Evolutionary conservation across 164 flowering plant genomes (phyloP).

Genomic region (Taxillus chinensis): DNA sequence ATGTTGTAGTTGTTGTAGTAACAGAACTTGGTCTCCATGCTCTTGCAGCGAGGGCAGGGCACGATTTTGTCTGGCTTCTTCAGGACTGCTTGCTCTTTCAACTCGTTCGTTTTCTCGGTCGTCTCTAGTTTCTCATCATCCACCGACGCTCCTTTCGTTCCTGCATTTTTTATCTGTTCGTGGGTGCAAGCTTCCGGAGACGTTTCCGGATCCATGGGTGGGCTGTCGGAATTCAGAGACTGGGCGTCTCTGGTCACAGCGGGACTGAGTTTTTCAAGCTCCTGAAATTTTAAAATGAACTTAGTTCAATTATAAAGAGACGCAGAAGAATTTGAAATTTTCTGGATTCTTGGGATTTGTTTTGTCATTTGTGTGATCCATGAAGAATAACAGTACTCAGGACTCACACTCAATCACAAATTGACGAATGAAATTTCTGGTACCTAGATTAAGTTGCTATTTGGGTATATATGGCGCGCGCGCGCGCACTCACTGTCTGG

Average conservation of each 20-base stretch:
- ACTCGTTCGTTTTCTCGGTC: constrained; percentile 15
- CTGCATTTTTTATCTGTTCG: constrained; percentile 15
- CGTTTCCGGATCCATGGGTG: constrained; percentile 8
- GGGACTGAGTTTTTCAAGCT: constrained; percentile 9
- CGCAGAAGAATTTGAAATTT: too few species aligned
- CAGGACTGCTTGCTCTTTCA: constrained; percentile 10
- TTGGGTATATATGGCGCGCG: background rate
- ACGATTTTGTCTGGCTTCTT: background rate
- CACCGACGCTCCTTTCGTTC: constrained; percentile 22
- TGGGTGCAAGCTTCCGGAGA: constrained; percentile 4
- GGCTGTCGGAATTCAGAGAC: constrained; percentile 9
- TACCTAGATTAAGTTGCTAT: too few species aligned
- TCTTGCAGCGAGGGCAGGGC: constrained; percentile 2
- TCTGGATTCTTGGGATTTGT: too few species aligned
- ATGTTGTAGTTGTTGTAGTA: constrained; percentile 1
- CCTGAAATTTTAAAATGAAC: constrained; percentile 20
- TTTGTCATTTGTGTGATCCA: too few species aligned
- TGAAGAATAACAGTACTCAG: too few species aligned
- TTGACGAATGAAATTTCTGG: too few species aligned
- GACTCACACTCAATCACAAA: too few species aligned
- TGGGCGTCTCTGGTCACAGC: constrained; percentile 7
- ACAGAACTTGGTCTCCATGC: background rate
- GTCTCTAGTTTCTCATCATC: constrained; percentile 20
- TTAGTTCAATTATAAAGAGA: too few species aligned
- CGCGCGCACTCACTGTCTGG: background rate